Conservation (phyloP, 202 grass and related monocot genomes). For the Eragrostis tef region DNA sequence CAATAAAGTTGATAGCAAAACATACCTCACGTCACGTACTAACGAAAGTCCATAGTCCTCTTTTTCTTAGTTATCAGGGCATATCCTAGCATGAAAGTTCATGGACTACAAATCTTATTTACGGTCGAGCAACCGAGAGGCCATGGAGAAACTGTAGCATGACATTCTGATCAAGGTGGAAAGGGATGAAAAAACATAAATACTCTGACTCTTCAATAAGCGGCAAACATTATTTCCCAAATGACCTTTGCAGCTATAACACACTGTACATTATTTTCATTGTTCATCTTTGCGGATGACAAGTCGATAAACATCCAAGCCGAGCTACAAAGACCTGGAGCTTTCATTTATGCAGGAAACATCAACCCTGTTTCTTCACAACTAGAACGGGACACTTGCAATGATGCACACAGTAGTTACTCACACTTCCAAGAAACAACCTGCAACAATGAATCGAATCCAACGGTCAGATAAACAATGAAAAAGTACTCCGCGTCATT, state of each 20-base stretch:
- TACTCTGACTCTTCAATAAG: neutral
- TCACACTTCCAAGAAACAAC: constrained; percentile 58
- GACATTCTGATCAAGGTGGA: neutral
- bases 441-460: constrained; percentile 10
- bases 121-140: neutral
- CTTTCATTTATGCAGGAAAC: neutral
- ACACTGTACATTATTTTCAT: neutral
- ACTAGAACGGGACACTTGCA: constrained; percentile 48
- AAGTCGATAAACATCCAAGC: neutral
- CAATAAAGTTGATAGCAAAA: too few species aligned
- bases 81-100: too few species aligned
- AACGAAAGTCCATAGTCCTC: too few species aligned
- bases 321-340: constrained; percentile 37
- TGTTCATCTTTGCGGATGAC: neutral
- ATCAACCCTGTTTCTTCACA: too few species aligned
- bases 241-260: neutral
- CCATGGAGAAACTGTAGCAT: neutral
- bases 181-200: neutral
- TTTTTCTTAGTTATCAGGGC: too few species aligned
- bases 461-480: neutral
- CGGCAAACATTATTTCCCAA: neutral
- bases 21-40: too few species aligned
- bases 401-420: constrained; percentile 60
- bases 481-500: neutral
- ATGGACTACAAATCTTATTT: neutral